Evolutionary conservation across 352 stramenopile genomes (phyloP), one percentile per base, ranked within the genome.

Genomic region (Phytophthora sansomeana): DNA sequence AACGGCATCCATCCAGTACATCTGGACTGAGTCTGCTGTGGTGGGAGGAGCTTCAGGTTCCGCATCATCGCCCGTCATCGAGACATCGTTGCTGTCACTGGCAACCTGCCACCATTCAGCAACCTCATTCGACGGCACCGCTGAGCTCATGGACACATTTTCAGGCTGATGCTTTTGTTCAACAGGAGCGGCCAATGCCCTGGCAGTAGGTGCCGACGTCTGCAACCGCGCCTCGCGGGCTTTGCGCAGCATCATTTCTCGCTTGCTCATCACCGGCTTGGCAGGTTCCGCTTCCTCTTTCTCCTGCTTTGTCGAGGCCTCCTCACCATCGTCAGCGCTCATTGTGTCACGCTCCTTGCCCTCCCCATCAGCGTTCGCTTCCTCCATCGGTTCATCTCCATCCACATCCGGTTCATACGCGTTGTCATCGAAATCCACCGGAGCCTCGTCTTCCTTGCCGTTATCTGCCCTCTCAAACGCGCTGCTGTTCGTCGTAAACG

Each of bases 1-100:
- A 17, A 95, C 87, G 0, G 96, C 95, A 78, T 99, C 97, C 52
- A 99, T 95, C 95, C 97, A 99, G 78, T 96, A 99, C 77, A 99
- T 92, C 66, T 96, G 89, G 16, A 99, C 77, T 51, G 90, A 81
- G 48, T 92, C 88, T 39, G 70, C 72, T 9, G 87, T 69, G 0
- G 54, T 70, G 1, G 76, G 46, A 17, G 78, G 65, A 16, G 69
- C 57, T 36, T 83, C 74, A 11, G 60, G 16, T 9, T 89, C 78
- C 0, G 55, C 39, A 9, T 72, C 70, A 32, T 55, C 54, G 11
- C 74, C 67, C 0, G 70, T 30, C 26, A 69, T 72, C 0, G 54
- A 53, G 13, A 62, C 52, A 39, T 75, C 69, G 17, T 19, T 48
- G 26, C 71, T 53, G 16, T 57, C 46, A 9, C 66, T 70, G n/a